phyloP scores from a whole-genome alignment of 768 basidiomycete genomes.

The Tremella mesenterica region DNA sequence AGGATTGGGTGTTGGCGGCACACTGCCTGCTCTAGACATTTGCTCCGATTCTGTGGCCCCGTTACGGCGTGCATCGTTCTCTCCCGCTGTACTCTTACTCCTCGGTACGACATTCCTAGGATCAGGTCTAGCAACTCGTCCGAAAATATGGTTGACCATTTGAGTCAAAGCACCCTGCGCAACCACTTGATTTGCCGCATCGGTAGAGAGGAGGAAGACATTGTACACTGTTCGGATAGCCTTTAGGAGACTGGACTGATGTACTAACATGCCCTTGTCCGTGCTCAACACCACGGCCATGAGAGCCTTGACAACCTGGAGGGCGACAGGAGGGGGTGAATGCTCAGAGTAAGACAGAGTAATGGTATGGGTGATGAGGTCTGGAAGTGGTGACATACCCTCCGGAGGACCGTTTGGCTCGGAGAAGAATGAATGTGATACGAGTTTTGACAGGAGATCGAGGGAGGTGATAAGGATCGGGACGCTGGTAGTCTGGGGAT shows the following conservation, averaged over 20 bases:
- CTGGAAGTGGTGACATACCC: conserved; percentile 69
- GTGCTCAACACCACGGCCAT: conserved; percentile 75
- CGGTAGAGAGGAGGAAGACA: conserved; percentile 81
- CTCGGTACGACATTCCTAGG: conserved; percentile 4
- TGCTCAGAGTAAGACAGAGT: conserved; percentile 81
- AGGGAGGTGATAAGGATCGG: conserved; percentile 92
- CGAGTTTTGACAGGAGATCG: conserved; percentile 94
- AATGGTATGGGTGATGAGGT: conserved; percentile 88
- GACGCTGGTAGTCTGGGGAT: conserved; percentile 72
- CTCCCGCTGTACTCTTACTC: conserved; percentile 19
- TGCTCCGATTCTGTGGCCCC: conserved; percentile 10
- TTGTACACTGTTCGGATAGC: conserved; percentile 97
- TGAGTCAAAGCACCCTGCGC: conserved; percentile 96
- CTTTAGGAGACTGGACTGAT: conserved; percentile 91
- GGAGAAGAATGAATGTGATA: conserved; percentile 92
- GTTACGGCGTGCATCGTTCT: conserved; percentile 31
- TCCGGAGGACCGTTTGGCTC: conserved; percentile 65
- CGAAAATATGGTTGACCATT: conserved; percentile 95
- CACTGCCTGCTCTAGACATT: conserved; percentile 9
- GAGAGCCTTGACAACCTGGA: conserved; percentile 94
- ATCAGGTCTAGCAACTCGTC: conserved; percentile 49
- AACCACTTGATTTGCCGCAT: conserved; percentile 91
- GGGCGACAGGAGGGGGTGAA: conserved; percentile 79
- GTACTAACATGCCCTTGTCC: conserved; percentile 54
- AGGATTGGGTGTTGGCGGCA: conserved; percentile 11